phyloP scores from a whole-genome alignment of 257 asterid species.

The Coffea canephora region DNA sequence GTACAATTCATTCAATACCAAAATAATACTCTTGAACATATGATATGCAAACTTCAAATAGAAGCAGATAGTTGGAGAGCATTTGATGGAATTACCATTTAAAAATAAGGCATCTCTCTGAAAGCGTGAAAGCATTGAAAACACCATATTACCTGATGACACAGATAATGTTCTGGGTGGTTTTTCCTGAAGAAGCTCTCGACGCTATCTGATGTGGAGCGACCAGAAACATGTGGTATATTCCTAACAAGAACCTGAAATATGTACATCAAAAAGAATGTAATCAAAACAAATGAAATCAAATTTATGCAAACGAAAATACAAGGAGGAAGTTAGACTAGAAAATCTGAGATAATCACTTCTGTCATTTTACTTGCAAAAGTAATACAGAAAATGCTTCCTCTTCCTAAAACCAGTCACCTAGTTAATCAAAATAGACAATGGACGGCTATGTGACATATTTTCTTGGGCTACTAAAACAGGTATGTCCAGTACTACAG shows the following conservation, averaged over 20 bases:
- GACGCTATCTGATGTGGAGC: slow-evolving; percentile 64
- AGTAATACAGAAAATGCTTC: background rate
- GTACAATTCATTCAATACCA: background rate
- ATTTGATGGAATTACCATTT: background rate
- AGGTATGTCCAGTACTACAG: background rate
- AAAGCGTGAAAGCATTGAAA: background rate
- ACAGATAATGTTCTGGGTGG: slow-evolving; percentile 85
- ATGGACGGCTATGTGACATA: background rate
- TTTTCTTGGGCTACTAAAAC: background rate
- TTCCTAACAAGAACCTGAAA: slow-evolving; percentile 90
- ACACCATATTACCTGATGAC: slow-evolving; percentile 73
- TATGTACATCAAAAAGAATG: background rate
- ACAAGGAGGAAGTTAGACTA: background rate
- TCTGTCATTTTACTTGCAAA: background rate
- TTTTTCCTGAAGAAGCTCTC: slow-evolving; percentile 73
- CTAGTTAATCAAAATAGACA: background rate
- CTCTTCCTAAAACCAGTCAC: background rate
- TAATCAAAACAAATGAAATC: background rate
- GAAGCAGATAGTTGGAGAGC: background rate
- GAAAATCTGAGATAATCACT: background rate
- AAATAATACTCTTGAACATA: background rate
- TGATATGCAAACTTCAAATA: background rate
- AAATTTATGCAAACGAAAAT: background rate
- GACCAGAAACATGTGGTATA: slow-evolving; percentile 72
- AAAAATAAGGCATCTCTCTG: background rate